Conservation (phyloP, 1,284 basidiomycete genomes). For the Xerocomus amazonicus region DNA sequence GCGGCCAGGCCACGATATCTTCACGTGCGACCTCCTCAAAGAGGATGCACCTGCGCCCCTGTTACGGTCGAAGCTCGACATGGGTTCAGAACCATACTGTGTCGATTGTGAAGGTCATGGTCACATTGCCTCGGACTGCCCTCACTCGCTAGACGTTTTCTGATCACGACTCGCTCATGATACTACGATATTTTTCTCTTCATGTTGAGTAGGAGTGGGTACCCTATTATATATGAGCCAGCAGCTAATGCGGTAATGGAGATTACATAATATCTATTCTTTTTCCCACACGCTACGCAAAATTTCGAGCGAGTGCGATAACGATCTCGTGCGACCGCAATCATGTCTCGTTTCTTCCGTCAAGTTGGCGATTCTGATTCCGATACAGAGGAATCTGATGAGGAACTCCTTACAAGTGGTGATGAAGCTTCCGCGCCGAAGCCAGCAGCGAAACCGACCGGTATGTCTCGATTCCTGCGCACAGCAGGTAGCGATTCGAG, state of each 20-base stretch:
- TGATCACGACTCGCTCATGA: constrained; percentile 30
- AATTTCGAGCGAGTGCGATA: constrained; percentile 27
- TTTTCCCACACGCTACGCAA: constrained; percentile 18
- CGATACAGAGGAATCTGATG: constrained; percentile 74
- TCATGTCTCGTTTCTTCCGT: constrained; percentile 87
- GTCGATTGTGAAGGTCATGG: constrained; percentile 76
- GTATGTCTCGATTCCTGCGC: constrained; percentile 72
- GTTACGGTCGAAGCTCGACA: constrained; percentile 9
- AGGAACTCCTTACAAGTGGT: constrained; percentile 76
- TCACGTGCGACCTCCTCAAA: constrained; percentile 66
- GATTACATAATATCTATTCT: constrained; percentile 20
- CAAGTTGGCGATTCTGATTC: constrained; percentile 79
- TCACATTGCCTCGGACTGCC: constrained; percentile 67
- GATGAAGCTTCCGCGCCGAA: constrained; percentile 61
- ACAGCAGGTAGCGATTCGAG: constrained; percentile 46
- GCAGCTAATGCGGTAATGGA: neutral
- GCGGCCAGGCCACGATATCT: constrained; percentile 76
- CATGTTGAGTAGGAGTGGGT: constrained; percentile 13
- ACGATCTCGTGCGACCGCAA: constrained; percentile 22
- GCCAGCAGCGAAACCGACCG: constrained; percentile 51
- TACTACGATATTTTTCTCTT: constrained; percentile 6
- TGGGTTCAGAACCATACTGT: constrained; percentile 51
- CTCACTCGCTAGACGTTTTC: constrained; percentile 78
- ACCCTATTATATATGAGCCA: constrained; percentile 17
- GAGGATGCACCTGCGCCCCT: constrained; percentile 31